These are phyloP conservation scores for Eucalyptus pumila DNA, from an alignment of 345 rosid genomes.

Conservation along the genomic window DNA sequence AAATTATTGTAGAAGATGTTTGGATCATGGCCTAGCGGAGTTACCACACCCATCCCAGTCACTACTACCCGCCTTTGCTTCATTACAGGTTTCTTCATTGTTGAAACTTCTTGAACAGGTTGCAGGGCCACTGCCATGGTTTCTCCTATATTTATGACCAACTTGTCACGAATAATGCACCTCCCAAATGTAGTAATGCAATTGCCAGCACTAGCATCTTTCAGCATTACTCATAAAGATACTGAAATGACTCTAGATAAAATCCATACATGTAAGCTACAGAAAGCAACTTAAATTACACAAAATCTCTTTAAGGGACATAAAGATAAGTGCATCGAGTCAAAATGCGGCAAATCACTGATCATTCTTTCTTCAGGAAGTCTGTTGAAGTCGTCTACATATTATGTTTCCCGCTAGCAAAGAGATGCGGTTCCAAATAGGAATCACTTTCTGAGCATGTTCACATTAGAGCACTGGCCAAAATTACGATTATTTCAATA, in stretches of 20 bases:
- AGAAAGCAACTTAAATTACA: neutral
- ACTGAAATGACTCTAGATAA: neutral
- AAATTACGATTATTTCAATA: neutral
- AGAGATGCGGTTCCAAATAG: neutral
- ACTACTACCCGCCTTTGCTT: slow-evolving; percentile 39
- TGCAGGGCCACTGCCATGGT: slow-evolving; percentile 26
- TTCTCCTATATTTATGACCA: slow-evolving; percentile 4
- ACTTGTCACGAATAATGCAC: neutral
- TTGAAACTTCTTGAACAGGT: slow-evolving; percentile 19
- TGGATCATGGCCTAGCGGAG: slow-evolving; percentile 39
- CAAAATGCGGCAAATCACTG: neutral
- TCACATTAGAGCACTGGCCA: neutral
- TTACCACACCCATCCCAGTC: slow-evolving; percentile 45
- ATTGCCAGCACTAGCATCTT: neutral
- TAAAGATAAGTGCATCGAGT: neutral
- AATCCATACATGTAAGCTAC: neutral
- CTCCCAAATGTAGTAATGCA: neutral
- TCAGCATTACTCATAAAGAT: neutral
- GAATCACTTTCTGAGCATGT: neutral
- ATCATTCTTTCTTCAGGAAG: neutral
- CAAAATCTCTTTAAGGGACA: neutral
- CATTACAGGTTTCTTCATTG: slow-evolving; percentile 18
- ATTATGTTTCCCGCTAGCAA: neutral
- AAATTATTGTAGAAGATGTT: slow-evolving; percentile 33
- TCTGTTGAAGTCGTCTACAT: neutral